Conservation (phyloP, 2,329 filamentous ascomycete species). For the Ascomycota sp. region DNA sequence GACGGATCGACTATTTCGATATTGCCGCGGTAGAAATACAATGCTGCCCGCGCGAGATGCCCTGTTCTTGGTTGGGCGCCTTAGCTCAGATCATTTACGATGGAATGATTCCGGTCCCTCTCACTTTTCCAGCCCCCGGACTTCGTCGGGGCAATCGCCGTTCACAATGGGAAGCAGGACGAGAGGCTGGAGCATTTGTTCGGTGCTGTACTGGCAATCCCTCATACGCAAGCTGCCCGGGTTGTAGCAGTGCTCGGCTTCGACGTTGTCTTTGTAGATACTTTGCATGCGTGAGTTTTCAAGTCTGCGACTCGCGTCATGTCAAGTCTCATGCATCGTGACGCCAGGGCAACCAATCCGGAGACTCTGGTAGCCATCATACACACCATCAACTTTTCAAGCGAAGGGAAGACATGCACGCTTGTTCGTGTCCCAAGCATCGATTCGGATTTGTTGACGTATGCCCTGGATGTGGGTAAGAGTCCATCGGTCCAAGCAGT, state of each 20-base stretch:
- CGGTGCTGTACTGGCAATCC: background rate
- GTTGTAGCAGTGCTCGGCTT: constrained; percentile 1
- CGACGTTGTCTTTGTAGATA: constrained; percentile 1
- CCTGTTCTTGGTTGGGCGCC: too few relatives aligned
- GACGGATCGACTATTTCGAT: too few relatives aligned
- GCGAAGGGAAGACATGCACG: constrained; percentile 2
- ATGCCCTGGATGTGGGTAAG: constrained; percentile 2
- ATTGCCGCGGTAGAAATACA: too few relatives aligned
- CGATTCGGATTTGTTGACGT: constrained; percentile 1
- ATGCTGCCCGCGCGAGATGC: too few relatives aligned
- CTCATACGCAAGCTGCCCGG: constrained; percentile 1
- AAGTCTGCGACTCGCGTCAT: background rate
- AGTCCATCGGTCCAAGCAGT: background rate
- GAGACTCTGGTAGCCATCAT: constrained; percentile 2
- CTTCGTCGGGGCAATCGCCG: constrained; percentile 1
- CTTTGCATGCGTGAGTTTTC: constrained; percentile 1
- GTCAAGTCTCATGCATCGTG: background rate
- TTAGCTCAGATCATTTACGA: too few relatives aligned
- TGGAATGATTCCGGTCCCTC: background rate
- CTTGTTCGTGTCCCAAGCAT: constrained; percentile 1
- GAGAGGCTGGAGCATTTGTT: background rate
- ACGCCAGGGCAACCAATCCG: constrained; percentile 1
- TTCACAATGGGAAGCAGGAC: background rate
- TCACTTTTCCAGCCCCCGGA: constrained; percentile 1
- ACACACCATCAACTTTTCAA: constrained; percentile 3